A percentile compares a stretch with the other conserved stretches of the same genome.
Conservation (phyloP, 83 land plant genomes). For the Thuja plicata region DNA sequence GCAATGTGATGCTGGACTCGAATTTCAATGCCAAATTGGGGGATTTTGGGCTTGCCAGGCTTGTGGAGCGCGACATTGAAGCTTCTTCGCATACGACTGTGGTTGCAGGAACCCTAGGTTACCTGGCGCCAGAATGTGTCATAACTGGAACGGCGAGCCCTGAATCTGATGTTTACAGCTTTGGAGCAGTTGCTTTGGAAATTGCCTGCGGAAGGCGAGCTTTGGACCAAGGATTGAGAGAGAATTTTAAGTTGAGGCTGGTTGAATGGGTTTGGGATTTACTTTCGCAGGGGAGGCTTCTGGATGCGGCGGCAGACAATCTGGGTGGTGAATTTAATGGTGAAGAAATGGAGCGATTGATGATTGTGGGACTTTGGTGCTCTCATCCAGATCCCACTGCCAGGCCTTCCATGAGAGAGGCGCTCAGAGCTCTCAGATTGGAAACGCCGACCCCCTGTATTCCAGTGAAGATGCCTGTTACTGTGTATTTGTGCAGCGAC, state of each 20-base stretch:
- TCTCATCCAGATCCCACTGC: neutral
- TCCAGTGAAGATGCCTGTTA: neutral
- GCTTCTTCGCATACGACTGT: neutral
- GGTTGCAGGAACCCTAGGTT: neutral
- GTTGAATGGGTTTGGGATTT: neutral
- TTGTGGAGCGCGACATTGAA: neutral
- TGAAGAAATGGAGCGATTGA: neutral
- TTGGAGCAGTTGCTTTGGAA: neutral
- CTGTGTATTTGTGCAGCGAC: neutral
- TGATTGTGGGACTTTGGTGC: neutral
- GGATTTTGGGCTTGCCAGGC: neutral
- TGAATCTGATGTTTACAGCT: neutral
- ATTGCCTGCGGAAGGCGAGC: neutral
- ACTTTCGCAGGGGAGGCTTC: neutral
- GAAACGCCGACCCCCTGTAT: neutral
- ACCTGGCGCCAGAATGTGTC: neutral
- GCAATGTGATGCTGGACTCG: slow-evolving; percentile 50
- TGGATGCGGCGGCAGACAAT: neutral
- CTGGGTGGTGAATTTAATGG: neutral
- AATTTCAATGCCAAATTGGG: neutral
- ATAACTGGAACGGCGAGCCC: neutral
- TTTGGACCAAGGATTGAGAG: neutral
- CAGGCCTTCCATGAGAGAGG: neutral
- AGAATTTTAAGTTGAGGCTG: neutral
- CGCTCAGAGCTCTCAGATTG: neutral